Conservation (phyloP, 768 basidiomycete genomes). For the Lactarius psammicola region DNA sequence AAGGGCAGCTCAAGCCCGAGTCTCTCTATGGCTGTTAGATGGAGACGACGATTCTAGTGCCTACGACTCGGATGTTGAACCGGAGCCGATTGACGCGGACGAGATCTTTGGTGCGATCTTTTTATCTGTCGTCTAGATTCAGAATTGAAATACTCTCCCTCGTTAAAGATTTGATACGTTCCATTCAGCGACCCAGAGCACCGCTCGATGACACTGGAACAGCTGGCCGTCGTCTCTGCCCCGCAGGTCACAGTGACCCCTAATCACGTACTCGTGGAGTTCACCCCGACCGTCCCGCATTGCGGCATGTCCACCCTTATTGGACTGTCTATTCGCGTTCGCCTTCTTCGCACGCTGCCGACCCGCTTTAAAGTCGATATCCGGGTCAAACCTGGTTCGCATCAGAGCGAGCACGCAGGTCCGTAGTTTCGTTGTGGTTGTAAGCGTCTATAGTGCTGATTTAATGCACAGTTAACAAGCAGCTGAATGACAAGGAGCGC, state of each 20-base stretch:
- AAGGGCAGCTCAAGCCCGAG: conserved; percentile 38
- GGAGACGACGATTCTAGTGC: conserved; percentile 31
- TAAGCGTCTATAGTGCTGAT: not conserved
- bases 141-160: not conserved
- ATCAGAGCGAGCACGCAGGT: conserved; percentile 93
- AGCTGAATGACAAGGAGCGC: conserved; percentile 97
- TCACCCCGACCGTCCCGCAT: conserved; percentile 97
- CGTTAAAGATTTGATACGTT: conserved; percentile 76
- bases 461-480: conserved; percentile 81
- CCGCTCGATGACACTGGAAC: conserved; percentile 84
- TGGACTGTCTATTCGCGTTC: conserved; percentile 93
- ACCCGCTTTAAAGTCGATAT: conserved; percentile 95
- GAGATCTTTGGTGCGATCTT: conserved; percentile 79
- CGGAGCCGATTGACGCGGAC: conserved; percentile 81
- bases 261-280: conserved; percentile 82
- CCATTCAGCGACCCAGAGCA: conserved; percentile 96
- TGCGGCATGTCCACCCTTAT: conserved; percentile 98
- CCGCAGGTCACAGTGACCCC: conserved; percentile 66
- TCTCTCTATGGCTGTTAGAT: conserved; percentile 60
- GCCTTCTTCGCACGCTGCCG: conserved; percentile 85
- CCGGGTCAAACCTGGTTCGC: conserved; percentile 87
- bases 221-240: conserved; percentile 90
- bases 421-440: conserved; percentile 16
- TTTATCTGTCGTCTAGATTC: not conserved
- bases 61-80: conserved; percentile 40